Conservation (phyloP, 345 rosid genomes). For the Hibiscus syriacus region DNA sequence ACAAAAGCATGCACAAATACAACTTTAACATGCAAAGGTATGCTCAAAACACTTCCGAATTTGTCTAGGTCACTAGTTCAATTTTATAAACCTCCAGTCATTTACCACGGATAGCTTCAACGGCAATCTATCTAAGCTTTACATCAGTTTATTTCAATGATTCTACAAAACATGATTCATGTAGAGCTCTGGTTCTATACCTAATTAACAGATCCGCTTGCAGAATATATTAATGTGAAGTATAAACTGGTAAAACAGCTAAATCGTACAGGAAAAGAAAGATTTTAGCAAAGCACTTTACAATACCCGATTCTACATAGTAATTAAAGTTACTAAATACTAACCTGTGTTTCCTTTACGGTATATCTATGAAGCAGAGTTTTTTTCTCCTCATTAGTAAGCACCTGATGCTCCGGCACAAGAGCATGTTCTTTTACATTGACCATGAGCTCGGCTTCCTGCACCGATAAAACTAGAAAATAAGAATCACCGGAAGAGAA, state of each 20-base stretch:
- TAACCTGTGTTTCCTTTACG: no score
- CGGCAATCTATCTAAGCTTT: background rate
- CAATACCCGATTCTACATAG: background rate
- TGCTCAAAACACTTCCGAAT: background rate
- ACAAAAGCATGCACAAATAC: background rate
- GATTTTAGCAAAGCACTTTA: background rate
- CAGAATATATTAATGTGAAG: background rate
- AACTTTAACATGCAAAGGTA: background rate
- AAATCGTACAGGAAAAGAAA: background rate
- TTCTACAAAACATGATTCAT: background rate
- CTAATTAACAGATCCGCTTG: background rate
- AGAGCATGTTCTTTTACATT: slow-evolving; percentile 71
- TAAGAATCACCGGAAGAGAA: background rate
- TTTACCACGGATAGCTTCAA: background rate
- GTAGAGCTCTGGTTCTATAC: background rate
- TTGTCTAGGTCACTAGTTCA: background rate
- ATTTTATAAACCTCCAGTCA: background rate
- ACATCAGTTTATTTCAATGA: background rate
- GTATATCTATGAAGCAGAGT: slow-evolving; percentile 70
- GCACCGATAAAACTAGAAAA: slow-evolving; percentile 12
- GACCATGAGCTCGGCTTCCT: slow-evolving; percentile 68
- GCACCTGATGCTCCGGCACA: slow-evolving; percentile 76
- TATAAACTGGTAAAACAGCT: background rate
- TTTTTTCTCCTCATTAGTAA: slow-evolving; percentile 62
- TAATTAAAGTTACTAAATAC: background rate